Percentiles rank a stretch among this genome's conserved stretches.
phyloP scores from a whole-genome alignment of 495 filamentous ascomycete genomes.

The Aspergillus mulundensis region DNA sequence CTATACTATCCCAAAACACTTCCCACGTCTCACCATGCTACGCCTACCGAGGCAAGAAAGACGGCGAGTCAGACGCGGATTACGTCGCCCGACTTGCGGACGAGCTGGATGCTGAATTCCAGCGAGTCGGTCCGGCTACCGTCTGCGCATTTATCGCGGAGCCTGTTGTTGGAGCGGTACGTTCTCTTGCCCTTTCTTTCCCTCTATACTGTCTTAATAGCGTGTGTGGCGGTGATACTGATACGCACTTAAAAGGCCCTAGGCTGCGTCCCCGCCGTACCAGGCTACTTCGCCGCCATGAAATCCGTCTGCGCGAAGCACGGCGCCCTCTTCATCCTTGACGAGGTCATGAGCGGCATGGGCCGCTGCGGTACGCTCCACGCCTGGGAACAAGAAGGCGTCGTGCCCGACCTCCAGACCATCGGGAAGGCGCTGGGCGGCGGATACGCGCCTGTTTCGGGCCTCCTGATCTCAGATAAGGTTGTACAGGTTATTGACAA shows the following conservation, averaged over 20 bases:
- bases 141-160: slow-evolving; percentile 78
- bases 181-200: slow-evolving; percentile 3
- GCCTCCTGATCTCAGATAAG: slow-evolving; percentile 49
- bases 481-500: slow-evolving; percentile 52
- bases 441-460: slow-evolving; percentile 58
- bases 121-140: slow-evolving; percentile 62
- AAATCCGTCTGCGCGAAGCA: slow-evolving; percentile 58
- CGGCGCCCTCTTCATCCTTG: slow-evolving; percentile 65
- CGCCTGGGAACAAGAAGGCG: background rate
- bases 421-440: background rate
- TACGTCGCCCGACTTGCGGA: slow-evolving; percentile 57
- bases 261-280: slow-evolving; percentile 60
- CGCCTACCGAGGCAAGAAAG: slow-evolving; percentile 53
- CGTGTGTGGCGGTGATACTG: no score
- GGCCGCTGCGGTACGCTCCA: slow-evolving; percentile 56
- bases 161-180: slow-evolving; percentile 58
- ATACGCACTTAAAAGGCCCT: slow-evolving; percentile 31
- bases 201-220: background rate
- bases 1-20: slow-evolving; percentile 57
- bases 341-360: slow-evolving; percentile 81
- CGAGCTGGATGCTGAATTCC: slow-evolving; percentile 74
- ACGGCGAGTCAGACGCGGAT: slow-evolving; percentile 41
- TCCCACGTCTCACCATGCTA: slow-evolving; percentile 68
- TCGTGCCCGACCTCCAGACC: background rate
- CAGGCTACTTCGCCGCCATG: slow-evolving; percentile 63